These are phyloP conservation scores for Fagus crenata DNA, from an alignment of 306 rosid genomes.

Conservation along the genomic window DNA sequence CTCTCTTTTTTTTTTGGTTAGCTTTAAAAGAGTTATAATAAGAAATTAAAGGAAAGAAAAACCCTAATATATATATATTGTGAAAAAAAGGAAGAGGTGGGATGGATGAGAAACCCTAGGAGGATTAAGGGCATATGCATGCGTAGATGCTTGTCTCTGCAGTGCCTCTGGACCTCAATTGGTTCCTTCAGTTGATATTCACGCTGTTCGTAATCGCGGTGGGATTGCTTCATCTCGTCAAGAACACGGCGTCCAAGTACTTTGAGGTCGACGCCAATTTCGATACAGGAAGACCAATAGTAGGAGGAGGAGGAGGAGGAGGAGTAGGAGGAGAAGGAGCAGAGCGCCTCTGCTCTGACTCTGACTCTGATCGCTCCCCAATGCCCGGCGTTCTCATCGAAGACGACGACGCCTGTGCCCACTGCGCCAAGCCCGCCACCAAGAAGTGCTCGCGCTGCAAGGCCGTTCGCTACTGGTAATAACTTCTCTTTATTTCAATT, in stretches of 20 bases:
- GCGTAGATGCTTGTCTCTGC: conserved; percentile 86
- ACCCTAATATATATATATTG: too few relatives aligned
- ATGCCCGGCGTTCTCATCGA: conserved; percentile 54
- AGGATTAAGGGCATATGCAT: neutral
- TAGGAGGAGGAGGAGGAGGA: too few relatives aligned
- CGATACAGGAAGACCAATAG: conserved; percentile 20
- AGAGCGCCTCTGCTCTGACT: neutral
- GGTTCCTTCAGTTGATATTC: conserved; percentile 69
- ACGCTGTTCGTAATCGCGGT: conserved; percentile 44
- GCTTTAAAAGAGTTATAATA: too few relatives aligned
- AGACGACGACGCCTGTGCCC: conserved; percentile 47
- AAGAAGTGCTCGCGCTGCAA: conserved; percentile 88
- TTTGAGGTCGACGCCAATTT: conserved; percentile 85
- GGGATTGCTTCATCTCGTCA: conserved; percentile 61
- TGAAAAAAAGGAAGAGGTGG: neutral
- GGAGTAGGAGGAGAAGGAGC: conserved; percentile 32
- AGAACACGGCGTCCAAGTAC: conserved; percentile 83
- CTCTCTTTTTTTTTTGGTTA: too few relatives aligned
- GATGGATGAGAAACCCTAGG: conserved; percentile 57
- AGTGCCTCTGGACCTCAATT: conserved; percentile 77
- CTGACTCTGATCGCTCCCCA: conserved; percentile 35
- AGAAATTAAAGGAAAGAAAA: too few relatives aligned
- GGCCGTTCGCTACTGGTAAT: conserved; percentile 73
- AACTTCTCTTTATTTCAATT: too few relatives aligned
- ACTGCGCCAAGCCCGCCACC: conserved; percentile 47